Evolutionary conservation across 495 filamentous ascomycete species (phyloP), one percentile per base, ranked within the genome.

Genomic region (Annulohypoxylon bovei): DNA sequence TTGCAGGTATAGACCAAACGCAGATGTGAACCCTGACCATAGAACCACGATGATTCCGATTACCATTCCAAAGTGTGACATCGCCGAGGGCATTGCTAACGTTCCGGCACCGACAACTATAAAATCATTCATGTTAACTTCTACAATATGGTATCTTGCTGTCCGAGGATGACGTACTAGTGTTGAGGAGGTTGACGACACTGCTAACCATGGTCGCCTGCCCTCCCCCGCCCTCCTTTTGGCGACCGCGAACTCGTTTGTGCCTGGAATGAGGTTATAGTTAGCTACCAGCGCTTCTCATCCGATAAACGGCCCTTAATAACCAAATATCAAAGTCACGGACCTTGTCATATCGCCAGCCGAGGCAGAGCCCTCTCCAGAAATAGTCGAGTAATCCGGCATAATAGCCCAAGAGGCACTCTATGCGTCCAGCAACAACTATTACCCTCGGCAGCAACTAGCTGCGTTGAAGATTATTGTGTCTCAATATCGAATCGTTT

Each of bases 151-250:
- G 16, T 23, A 7, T 0, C 9, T 62, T 23, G 9, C 18, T 2
- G 40, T 14, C 3, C 37, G 16, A 28, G n/a, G 27, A 62, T 30
- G 16, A 78, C 85, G 55, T 86, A 93, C 91, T 98, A 5, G 95
- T 99, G 80, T 99, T 99, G 64, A 98, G 83, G 16, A 99, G 81
- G 77, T 98, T 99, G 82, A 98, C 91, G 70, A 96, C 91, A 74
- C 93, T 96, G 81, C 92, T 96, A 44, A 90, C 73, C 92, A 94
- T 98, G 57, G 91, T 90, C 54, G 96, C 95, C 71, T 93, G 86
- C 12, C 95, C 94, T 37, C 79, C 76, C 52, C 80, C 81, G 67
- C 81, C 79, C 61, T 82, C 81, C 59, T 83, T 74, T 39, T 49
- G 70, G 47, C 62, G 73, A 56, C 71, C 77, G 57, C 74, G 77